These are phyloP conservation scores for Zea luxurians DNA, from an alignment of 176 grass and related monocot genomes.

Conservation along the genomic window DNA sequence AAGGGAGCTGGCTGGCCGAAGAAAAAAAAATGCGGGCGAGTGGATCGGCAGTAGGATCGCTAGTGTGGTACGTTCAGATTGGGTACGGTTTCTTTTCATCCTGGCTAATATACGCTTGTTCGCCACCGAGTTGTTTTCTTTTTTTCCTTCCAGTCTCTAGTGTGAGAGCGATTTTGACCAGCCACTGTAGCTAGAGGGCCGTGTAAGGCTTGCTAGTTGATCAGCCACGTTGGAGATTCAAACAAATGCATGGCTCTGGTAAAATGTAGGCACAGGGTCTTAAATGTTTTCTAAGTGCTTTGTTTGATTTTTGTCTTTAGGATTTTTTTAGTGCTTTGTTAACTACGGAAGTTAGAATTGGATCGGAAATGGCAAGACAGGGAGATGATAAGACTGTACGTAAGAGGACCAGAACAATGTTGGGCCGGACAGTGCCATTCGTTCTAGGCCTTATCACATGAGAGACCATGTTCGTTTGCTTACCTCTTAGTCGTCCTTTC, in stretches of 20 bases:
- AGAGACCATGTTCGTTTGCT: not conserved
- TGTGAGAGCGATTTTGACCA: not conserved
- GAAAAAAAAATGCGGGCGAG: not conserved
- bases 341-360: not conserved
- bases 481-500: not conserved
- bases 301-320: too few relatives aligned
- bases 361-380: not conserved
- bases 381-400: not conserved
- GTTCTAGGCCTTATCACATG: not conserved
- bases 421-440: not conserved
- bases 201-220: not conserved
- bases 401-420: not conserved
- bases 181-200: not conserved
- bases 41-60: slow-evolving; percentile 10
- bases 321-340: too few relatives aligned
- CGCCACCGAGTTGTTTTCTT: not conserved
- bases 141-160: not conserved
- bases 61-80: slow-evolving; percentile 2
- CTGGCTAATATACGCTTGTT: slow-evolving; percentile 32
- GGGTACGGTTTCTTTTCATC: slow-evolving; percentile 37
- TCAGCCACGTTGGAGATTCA: not conserved
- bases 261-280: not conserved
- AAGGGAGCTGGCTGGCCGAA: not conserved
- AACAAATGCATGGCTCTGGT: not conserved
- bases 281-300: too few relatives aligned